Base-by-base conservation (phyloP, 805 yeast genomes). In the Candida oleophila region DNA sequence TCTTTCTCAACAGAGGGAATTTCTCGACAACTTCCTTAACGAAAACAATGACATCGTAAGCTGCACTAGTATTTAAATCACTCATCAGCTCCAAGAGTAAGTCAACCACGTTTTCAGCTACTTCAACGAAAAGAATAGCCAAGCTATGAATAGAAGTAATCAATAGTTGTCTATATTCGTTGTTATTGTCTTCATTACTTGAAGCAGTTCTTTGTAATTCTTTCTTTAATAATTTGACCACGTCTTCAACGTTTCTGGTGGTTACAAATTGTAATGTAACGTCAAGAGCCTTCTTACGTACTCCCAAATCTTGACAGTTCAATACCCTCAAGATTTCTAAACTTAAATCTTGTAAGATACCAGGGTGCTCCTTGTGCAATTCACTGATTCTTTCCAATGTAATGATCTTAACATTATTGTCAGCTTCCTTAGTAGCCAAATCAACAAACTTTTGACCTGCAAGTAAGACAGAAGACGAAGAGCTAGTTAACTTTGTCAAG, bases 21-120 rank as follows among this genome's bases (percentile, higher is more conserved):
- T 87, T 87, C 66, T 91, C 97, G 50, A 91, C 87, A 39, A 91
- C 96, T 66, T 92, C 97, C 65, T 94, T 92, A 53, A 92, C 86
- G 66, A 94, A 94, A n/a, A 85, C 66, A 45, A 95, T 80, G 42
- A 94, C 95, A 52, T 91, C 98, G 51, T 84, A 78, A 7, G 98
- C 97, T 4, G 96, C 88, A 43, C 82, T 66, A 12, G 95, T 81
- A 64, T 88, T 84, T 62, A 94, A 79, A 46, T 91, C 97, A 49
- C 87, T 82, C 56, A 94, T 77, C 55, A 90, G 87, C 53, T 89
- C 97, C 53, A 94, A 75, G 55, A 95, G 74, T 59, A 94, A 73
- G 52, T 89, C 96, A 49, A 92, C 94, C 32, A 92, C 97, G 60
- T 81, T 82, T 21, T 92, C 85, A 15, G 98, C 97, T 56, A 90